Conservation (phyloP, 805 yeast species). For the Candida orba region DNA sequence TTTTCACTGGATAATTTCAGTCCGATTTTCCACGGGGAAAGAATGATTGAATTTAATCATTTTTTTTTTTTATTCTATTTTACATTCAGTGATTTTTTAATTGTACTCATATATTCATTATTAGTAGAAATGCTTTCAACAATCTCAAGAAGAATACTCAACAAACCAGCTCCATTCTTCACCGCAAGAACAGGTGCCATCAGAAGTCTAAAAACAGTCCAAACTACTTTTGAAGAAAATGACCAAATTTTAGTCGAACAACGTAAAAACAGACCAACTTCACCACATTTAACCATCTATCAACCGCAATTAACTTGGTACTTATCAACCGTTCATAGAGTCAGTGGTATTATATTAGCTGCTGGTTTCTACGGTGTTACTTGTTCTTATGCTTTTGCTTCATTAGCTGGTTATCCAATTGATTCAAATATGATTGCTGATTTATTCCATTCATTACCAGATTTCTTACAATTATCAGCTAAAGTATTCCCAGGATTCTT, state of each 20-base stretch:
- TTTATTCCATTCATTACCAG: slow-evolving; percentile 49
- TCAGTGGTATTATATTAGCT: slow-evolving; percentile 81
- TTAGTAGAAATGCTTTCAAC: no score
- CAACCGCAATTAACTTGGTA: slow-evolving; percentile 85
- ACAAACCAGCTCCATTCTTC: slow-evolving; percentile 8
- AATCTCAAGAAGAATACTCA: slow-evolving; percentile 5
- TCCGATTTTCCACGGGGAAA: slow-evolving; percentile 5
- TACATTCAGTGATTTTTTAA: no score
- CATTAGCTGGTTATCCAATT: slow-evolving; percentile 47
- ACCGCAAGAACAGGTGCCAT: background rate
- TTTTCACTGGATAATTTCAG: background rate
- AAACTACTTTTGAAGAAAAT: slow-evolving; percentile 55
- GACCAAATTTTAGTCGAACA: slow-evolving; percentile 68
- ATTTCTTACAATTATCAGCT: slow-evolving; percentile 48
- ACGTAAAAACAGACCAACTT: slow-evolving; percentile 80
- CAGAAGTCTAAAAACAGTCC: slow-evolving; percentile 31
- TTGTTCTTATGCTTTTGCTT: slow-evolving; percentile 62
- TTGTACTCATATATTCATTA: no score
- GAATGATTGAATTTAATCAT: background rate
- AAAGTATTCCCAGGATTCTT: slow-evolving; percentile 75
- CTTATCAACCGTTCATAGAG: slow-evolving; percentile 77
- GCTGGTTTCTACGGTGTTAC: slow-evolving; percentile 74
- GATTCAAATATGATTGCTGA: slow-evolving; percentile 28
- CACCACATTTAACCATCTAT: slow-evolving; percentile 88
- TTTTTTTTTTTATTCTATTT: no score